Percentiles rank a stretch among this genome's conserved stretches.
phyloP scores from a whole-genome alignment of 2,329 filamentous ascomycete genomes.

The Trichothecium roseum region DNA sequence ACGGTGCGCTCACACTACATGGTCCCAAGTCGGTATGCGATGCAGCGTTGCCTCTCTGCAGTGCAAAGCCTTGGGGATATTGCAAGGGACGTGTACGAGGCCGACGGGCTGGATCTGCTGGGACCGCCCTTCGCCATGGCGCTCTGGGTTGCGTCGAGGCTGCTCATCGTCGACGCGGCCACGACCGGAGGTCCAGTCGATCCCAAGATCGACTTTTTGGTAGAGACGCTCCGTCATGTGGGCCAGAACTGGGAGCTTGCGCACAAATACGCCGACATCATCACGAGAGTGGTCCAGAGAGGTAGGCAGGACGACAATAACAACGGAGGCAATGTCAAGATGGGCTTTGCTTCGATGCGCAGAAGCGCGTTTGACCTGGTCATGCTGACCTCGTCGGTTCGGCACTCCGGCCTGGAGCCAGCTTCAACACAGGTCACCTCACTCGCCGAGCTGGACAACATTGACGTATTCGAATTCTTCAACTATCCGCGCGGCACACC shows the following conservation, averaged over 20 bases:
- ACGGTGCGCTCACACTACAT: constrained; percentile 28
- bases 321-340: constrained; percentile 2
- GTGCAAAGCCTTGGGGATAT: constrained; percentile 33
- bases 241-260: constrained; percentile 34
- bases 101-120: constrained; percentile 28
- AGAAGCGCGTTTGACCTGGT: constrained; percentile 29
- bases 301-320: constrained; percentile 18
- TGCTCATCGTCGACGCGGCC: constrained; percentile 30
- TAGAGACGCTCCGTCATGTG: constrained; percentile 28
- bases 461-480: constrained; percentile 35
- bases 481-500: constrained; percentile 26
- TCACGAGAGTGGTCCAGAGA: constrained; percentile 26
- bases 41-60: constrained; percentile 32
- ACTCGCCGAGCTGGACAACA: constrained; percentile 29
- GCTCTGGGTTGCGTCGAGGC: constrained; percentile 29
- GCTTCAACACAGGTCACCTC: constrained; percentile 27
- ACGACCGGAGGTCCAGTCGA: constrained; percentile 25
- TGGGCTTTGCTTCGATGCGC: constrained; percentile 25
- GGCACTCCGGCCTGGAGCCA: constrained; percentile 25
- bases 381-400: constrained; percentile 21
- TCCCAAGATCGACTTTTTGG: constrained; percentile 30
- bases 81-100: constrained; percentile 30
- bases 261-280: constrained; percentile 28
- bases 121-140: constrained; percentile 34
- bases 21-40: constrained; percentile 31